Evolutionary conservation across 2,329 filamentous ascomycete genomes (phyloP).

Genomic region (Alternaria alternata): DNA sequence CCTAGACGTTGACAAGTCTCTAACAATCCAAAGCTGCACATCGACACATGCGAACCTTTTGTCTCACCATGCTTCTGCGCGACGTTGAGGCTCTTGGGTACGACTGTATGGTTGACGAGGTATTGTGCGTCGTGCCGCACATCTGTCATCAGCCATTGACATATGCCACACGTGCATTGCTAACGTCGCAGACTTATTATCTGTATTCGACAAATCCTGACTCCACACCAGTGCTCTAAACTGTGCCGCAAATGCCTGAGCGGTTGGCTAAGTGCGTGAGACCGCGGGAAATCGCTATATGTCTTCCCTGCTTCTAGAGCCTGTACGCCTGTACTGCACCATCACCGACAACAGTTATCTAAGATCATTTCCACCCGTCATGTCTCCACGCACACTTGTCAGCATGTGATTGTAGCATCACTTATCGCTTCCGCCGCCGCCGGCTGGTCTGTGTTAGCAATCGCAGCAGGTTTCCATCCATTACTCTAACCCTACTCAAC

Average conservation of each 20-base stretch:
- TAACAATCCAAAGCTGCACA: neutral
- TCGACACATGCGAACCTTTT: neutral
- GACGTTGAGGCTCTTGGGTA: neutral
- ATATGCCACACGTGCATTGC: neutral
- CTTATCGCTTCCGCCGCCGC: neutral
- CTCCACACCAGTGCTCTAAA: neutral
- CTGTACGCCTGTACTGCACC: neutral
- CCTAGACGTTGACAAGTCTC: neutral
- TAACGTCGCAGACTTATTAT: neutral
- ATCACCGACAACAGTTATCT: neutral
- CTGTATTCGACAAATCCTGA: neutral
- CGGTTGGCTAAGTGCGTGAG: neutral
- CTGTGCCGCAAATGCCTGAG: neutral
- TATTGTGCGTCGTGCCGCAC: slow-evolving; percentile 9
- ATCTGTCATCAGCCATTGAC: slow-evolving; percentile 13
- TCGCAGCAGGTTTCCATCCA: neutral
- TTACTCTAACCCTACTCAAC: neutral
- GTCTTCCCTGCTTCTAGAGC: neutral
- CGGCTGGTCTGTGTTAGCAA: neutral
- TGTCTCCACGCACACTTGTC: neutral
- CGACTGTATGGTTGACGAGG: neutral
- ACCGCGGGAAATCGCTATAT: neutral
- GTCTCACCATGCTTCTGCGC: neutral
- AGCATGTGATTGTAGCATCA: neutral
- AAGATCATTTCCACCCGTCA: neutral